Evolutionary conservation across 306 rosid species (phyloP), one percentile per base, ranked within the genome.

Genomic region (Rosa lucieae): DNA sequence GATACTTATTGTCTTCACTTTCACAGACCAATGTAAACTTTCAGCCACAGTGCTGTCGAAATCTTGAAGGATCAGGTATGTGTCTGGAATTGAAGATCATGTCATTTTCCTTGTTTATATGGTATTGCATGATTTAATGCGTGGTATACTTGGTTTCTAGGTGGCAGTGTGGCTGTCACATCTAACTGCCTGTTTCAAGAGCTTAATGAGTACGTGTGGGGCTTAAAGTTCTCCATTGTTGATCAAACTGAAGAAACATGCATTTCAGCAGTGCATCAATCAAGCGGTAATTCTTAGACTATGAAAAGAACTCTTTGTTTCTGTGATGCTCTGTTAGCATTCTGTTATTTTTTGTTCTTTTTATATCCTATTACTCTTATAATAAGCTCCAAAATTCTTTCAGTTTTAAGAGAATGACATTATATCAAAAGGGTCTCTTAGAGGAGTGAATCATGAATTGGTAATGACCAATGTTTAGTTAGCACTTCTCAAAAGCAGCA

Each of bases 181-280:
- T 53, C 75, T 73, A 76, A 75, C 72, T 89, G 94, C 85, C 75
- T 88, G 52, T 85, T 87, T 80, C 97, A 90, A 77, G 85, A 82
- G 77, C 92, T 95, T 75, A 76, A 86, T 76, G 99, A 91, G 89
- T 80, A 82, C 72, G 76, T 90, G 82, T 77, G 88, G 87, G 98
- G 91, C 72, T 86, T 95, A 97, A 91, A 95, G 81, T 79, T 95
- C 84, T 91, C 94, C 8, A 40, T 85, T 47, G 75, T 81, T 75
- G 4, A 70, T 87, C 89, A 81, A 82, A 82, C 80, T 78, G 94
- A 91, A 80, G 85, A 79, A 78, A 59, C 81, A 43, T 85, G 90
- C 83, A 76, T 91, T 76, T 87, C 89, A 42, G 96, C 92, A 26
- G 39, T 85, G 70, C 99, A 95, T 72, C 87, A 86, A 80, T 85